Conservation (phyloP, 2,329 filamentous ascomycete species). For the Madurella fahalii region DNA sequence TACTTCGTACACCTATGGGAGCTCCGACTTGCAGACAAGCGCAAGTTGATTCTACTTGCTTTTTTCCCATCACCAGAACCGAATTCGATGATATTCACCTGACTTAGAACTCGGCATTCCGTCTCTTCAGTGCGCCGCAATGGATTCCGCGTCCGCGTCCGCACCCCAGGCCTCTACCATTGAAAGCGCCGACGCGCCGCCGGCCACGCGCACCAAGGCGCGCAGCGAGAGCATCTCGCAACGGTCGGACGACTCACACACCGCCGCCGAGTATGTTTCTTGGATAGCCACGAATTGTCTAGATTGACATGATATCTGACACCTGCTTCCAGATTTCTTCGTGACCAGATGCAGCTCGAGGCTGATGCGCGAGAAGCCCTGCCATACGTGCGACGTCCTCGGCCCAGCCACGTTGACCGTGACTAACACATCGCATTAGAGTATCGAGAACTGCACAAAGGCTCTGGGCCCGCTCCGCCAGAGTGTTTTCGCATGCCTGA, state of each 20-base stretch:
- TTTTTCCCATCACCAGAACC: background rate
- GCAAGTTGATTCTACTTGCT: background rate
- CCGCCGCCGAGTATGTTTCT: conserved; percentile 60
- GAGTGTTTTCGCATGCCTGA: conserved; percentile 85
- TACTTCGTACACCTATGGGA: too few relatives aligned
- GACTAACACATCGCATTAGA: conserved; percentile 46
- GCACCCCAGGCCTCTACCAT: conserved; percentile 21
- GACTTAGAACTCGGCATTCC: background rate
- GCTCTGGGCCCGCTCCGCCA: conserved; percentile 85
- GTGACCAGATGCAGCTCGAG: conserved; percentile 84
- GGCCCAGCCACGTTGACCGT: background rate
- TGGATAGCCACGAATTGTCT: background rate
- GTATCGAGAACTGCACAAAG: conserved; percentile 90
- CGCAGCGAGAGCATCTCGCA: conserved; percentile 60
- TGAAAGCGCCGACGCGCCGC: conserved; percentile 26
- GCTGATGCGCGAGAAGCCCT: conserved; percentile 92
- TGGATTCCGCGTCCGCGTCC: conserved; percentile 37
- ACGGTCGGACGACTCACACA: conserved; percentile 63
- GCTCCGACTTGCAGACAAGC: too few relatives aligned
- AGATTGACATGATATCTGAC: conserved; percentile 2
- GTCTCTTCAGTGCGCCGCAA: conserved; percentile 14
- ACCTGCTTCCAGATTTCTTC: conserved; percentile 63
- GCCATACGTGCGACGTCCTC: conserved; percentile 65
- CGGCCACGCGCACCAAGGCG: conserved; percentile 37
- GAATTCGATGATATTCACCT: background rate